Conservation (phyloP, 1,284 basidiomycete genomes). For the Trametes sp. region DNA sequence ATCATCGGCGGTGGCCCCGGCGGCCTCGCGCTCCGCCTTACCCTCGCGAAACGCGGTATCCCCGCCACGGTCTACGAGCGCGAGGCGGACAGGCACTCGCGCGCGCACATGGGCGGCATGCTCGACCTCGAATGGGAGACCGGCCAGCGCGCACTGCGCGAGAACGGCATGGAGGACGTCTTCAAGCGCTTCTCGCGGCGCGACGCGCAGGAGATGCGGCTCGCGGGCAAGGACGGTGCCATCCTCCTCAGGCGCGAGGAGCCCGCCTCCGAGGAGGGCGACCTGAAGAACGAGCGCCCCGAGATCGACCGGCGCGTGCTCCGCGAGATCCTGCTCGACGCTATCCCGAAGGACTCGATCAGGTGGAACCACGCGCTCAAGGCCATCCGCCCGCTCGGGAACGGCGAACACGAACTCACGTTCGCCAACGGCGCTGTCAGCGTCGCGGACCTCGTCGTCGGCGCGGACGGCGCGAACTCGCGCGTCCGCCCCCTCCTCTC, state of each 20-base stretch:
- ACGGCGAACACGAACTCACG: conserved; percentile 4
- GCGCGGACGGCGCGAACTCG: conserved; percentile 56
- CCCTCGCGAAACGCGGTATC: conserved; percentile 5
- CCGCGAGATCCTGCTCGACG: conserved; percentile 1
- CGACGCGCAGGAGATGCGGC: neutral
- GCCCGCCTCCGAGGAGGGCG: neutral
- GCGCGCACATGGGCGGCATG: conserved; percentile 14
- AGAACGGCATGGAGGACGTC: conserved; percentile 5
- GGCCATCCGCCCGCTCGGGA: neutral
- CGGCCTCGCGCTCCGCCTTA: conserved; percentile 4
- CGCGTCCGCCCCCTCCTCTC: conserved; percentile 42
- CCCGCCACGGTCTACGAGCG: conserved; percentile 10
- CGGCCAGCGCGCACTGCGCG: conserved; percentile 14
- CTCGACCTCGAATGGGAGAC: conserved; percentile 12
- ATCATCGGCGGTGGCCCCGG: conserved; percentile 10
- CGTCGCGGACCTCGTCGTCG: conserved; percentile 43
- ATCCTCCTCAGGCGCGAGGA: neutral
- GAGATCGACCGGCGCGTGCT: conserved; percentile 1
- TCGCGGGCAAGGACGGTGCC: neutral
- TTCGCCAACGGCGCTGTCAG: neutral
- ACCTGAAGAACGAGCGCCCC: neutral
- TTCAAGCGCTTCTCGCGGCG: neutral
- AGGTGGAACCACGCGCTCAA: neutral
- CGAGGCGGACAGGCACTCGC: neutral
- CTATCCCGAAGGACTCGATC: neutral